Evolutionary conservation across 495 filamentous ascomycete species (phyloP), one percentile per base, ranked within the genome.

Genomic region (Diplogelasinospora grovesii): DNA sequence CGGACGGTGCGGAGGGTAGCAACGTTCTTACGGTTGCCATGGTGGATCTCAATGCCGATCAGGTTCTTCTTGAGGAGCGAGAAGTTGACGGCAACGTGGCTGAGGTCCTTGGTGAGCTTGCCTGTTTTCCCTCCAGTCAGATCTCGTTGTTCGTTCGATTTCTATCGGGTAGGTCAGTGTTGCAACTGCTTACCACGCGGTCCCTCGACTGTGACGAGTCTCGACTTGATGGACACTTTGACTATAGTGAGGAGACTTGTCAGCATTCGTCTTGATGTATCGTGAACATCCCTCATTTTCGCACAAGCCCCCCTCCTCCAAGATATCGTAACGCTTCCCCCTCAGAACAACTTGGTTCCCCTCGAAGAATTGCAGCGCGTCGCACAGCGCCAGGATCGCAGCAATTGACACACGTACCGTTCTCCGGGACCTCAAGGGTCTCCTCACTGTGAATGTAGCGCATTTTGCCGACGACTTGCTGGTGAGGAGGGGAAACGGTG

Each of bases 361-460:
- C 24, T 34, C n/a, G 18, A 22, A 24, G 35, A 33, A 33, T 32
- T 32, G 30, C 30, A 15, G 15, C 30, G 33, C n/a, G n/a, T 19
- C 15, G 18, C 11, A 13, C 27, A 22, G 33, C n/a, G n/a, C n/a
- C n/a, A n/a, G n/a, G n/a, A 33, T 49, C 36, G 45, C 35, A 39
- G 43, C 30, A 48, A 46, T 58, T 46, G 41, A 37, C 38, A 43
- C 48, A 78, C 89, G 81, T 82, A 96, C 93, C 92, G 73, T 86
- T 87, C 65, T 95, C 86, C 49, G 93, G 92, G 68, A 98, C 85
- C 56, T 77, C 76, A 71, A 98, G 79, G 71, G 79, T 78, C 81
- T 98, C 90, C 73, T 85, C 74, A 61, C 85, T 90, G 77, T 96
- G 87, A 75, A 97, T 95, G 82, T 94, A 94, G 75, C 83, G 85